Evolutionary conservation across 306 rosid genomes (phyloP), one percentile per base, ranked within the genome.

Genomic region (Fragaria nilgerrensis): DNA sequence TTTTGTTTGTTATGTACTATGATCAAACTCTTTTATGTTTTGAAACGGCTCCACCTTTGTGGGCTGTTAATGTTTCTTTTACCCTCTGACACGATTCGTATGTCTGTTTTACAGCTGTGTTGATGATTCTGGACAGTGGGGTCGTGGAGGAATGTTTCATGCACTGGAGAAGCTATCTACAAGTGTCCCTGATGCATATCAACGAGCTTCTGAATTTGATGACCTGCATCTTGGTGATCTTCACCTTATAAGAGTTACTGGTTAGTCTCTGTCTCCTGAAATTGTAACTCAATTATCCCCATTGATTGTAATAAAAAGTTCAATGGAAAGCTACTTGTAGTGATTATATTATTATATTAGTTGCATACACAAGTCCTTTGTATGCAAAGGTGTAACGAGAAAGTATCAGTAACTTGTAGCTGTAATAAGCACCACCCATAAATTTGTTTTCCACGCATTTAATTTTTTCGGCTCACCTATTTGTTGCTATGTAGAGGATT

Each of bases 171-270:
- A 82, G 83, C 87, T 95, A 78, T 95, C 96, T 72, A 49, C 78
- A 9, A 81, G 85, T 83, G 85, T 95, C 73, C 86, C 93, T 39
- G 81, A 77, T 74, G 95, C 92, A 53, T 95, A 95, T 86, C 87
- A 88, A 82, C 89, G 79, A 70, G 97, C 97, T 79, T 85, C 93
- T 78, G 95, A 88, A 82, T 89, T 92, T 72, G 87, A 85, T 81
- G 98, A 95, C 76, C 88, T 95, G 75, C 96, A 92, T 87, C 96
- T 88, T 65, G 96, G 98, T 79, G 98, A 92, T 87, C 90, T 95
- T 70, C 98, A 95, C 86, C 97, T 92, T 77, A 49, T 90, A 77
- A 84, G 78, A 80, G 86, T 90, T 78, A 82, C 86, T 72, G 97
- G 98, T 94, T 48, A 84, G 92, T 81, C 49, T 65, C 58, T 64